phyloP scores from a whole-genome alignment of 2,329 filamentous ascomycete species.

The Botrytis galanthina region DNA sequence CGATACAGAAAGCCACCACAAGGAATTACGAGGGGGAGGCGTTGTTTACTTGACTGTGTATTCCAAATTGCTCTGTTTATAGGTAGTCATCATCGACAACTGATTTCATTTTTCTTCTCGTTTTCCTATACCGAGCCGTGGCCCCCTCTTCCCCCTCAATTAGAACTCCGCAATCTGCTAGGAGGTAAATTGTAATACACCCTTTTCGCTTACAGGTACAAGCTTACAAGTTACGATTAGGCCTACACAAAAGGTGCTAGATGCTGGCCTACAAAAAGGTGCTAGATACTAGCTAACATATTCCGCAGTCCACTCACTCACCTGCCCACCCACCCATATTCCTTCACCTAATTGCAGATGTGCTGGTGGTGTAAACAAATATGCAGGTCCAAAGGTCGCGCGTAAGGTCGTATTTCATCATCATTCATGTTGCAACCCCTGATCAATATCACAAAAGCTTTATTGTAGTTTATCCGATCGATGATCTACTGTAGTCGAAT shows the following conservation, averaged over 20 bases:
- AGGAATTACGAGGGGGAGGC: not conserved
- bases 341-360: not conserved
- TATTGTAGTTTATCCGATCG: not conserved
- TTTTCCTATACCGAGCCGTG: not conserved
- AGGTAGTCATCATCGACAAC: not conserved
- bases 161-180: not conserved
- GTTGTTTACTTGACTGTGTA: not conserved
- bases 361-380: not conserved
- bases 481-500: not conserved
- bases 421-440: not conserved
- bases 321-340: not conserved
- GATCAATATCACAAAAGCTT: not conserved
- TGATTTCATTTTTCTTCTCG: not conserved
- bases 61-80: not conserved
- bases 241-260: not conserved
- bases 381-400: constrained; percentile 8
- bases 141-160: not conserved
- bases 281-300: not conserved
- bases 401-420: constrained; percentile 8
- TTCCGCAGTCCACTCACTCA: not conserved
- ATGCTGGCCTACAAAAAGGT: not conserved
- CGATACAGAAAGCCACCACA: not conserved
- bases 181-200: not conserved
- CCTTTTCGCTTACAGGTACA: not conserved
- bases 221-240: constrained; percentile 5